Base-by-base conservation (phyloP, 2,329 filamentous ascomycete genomes). In the Aureobasidium sp. region DNA sequence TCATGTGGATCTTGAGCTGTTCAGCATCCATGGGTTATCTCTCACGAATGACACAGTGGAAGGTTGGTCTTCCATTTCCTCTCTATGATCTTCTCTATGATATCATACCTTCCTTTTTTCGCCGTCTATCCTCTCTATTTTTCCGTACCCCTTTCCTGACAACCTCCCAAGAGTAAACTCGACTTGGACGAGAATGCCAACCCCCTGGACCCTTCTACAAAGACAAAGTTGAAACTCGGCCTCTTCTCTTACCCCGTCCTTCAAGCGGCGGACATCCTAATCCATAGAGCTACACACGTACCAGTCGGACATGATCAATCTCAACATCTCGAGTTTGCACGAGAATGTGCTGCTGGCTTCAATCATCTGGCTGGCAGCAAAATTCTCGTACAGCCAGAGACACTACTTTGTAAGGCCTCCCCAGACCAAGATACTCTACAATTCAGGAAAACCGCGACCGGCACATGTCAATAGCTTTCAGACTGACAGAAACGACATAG, bases 11-110 rank as follows among this genome's bases (percentile, higher is more conserved):
- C 70, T 77, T 99, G 65, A 93, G 90, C 71, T 97, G 92, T 67
- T 89, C 89, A 58, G 90, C 94, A 27, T 93, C 90, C 5, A 91
- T 94, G 75, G 94, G 94, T 42, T 96, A 96, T 75, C 79, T 99
- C n/a, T 88, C 88, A 11, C 83, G 94, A n/a, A 99, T 99, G 94
- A 97, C 94, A 31, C 94, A 97, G 75, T 99, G 94, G 92, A 99
- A 99, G 86, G 91, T 90, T 71, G 66, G 71, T 42, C n/a, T 44
- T n/a, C 6, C 31, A 31, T 31, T 9, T 31, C 31, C 31, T 9
- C 11, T 31, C 2, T 9, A 8, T 11, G 7, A 31, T 9, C 2
- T 31, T 37, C 9, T 22, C 5, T 44, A n/a, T 25, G 22, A 25
- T 25, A 25, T 25, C 22, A 25, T 12, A 20, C 14, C 14, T 64